Evolutionary conservation across 345 rosid genomes (phyloP).

Genomic region (Eucalyptus curtisii): DNA sequence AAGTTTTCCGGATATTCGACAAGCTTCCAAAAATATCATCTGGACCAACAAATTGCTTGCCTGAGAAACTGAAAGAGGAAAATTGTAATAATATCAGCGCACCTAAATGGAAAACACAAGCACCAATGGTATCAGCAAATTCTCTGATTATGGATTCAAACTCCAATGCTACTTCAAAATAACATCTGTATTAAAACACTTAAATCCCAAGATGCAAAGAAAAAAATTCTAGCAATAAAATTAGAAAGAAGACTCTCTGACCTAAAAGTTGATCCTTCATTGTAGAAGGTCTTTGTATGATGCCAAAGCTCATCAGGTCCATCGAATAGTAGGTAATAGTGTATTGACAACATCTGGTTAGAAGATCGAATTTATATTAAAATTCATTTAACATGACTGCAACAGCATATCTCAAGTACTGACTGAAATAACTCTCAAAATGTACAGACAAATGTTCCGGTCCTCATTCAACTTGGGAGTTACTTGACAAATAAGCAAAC

Average conservation of each 20-base stretch:
- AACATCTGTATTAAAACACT: background rate
- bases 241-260: constrained; percentile 2
- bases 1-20: constrained; percentile 55
- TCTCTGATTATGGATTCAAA: background rate
- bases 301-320: constrained; percentile 85
- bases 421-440: background rate
- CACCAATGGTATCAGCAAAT: background rate
- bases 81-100: background rate
- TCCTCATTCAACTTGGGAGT: background rate
- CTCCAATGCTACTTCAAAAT: background rate
- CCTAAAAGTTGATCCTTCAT: constrained; percentile 66
- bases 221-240: background rate
- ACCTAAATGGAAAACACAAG: background rate
- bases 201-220: background rate
- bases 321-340: constrained; percentile 85
- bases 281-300: constrained; percentile 52
- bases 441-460: background rate
- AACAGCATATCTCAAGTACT: background rate
- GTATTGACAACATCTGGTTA: constrained; percentile 82
- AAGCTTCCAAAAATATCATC: constrained; percentile 40
- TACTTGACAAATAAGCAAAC: background rate
- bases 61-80: constrained; percentile 33
- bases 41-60: constrained; percentile 42
- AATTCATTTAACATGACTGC: background rate
- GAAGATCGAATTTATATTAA: background rate